Evolutionary conservation across 441 rosid species (phyloP).

Genomic region (Eutrema salsugineum): DNA sequence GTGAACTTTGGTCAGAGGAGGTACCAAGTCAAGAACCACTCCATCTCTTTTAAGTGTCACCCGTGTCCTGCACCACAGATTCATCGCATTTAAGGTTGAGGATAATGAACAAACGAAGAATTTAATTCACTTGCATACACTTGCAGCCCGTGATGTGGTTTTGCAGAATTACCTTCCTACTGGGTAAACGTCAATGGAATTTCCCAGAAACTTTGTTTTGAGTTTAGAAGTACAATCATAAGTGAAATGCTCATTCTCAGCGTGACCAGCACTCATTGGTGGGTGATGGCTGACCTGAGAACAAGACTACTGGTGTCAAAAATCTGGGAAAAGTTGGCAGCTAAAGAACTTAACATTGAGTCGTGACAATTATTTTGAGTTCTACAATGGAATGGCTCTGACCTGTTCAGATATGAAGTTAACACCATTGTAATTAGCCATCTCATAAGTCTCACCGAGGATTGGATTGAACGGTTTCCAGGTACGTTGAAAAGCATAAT

Average conservation of each 20-base stretch:
- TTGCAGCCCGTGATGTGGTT: slow-evolving; percentile 1
- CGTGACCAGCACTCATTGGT: slow-evolving; percentile 94
- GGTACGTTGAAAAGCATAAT: slow-evolving; percentile 74
- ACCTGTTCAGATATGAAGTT: slow-evolving; percentile 91
- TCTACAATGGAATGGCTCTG: slow-evolving; percentile 5
- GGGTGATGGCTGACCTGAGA: slow-evolving; percentile 97
- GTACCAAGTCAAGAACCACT: slow-evolving; percentile 87
- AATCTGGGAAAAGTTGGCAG: slow-evolving; percentile 2
- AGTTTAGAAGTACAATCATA: slow-evolving; percentile 90
- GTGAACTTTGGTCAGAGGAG: slow-evolving; percentile 91
- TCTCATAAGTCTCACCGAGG: slow-evolving; percentile 96
- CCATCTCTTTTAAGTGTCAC: slow-evolving; percentile 92
- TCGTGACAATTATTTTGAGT: background rate
- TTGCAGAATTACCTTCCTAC: slow-evolving; percentile 67
- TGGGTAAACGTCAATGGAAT: slow-evolving; percentile 91
- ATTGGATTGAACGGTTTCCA: slow-evolving; percentile 99
- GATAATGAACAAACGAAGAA: background rate
- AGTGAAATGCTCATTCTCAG: slow-evolving; percentile 92
- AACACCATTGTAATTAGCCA: slow-evolving; percentile 74
- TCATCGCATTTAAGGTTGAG: background rate
- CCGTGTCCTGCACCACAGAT: slow-evolving; percentile 58
- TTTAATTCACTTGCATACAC: background rate
- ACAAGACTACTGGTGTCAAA: slow-evolving; percentile 11
- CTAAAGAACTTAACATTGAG: background rate
- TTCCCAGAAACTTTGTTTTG: slow-evolving; percentile 90